Conservation (phyloP, 495 filamentous ascomycete species). For the Neurospora cerealis region DNA sequence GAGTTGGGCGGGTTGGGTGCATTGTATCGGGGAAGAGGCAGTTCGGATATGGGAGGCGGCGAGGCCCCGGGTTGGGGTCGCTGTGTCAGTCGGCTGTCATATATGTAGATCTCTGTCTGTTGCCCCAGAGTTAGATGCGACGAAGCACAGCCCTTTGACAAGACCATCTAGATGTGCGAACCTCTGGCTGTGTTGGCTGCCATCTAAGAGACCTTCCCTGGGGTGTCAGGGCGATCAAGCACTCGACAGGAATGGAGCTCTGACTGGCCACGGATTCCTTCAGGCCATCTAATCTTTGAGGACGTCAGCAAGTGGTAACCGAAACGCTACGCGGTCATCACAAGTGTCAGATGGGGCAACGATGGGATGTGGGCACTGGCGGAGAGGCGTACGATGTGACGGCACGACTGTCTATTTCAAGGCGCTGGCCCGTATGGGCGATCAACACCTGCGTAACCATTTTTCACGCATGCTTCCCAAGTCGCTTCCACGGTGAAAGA, state of each 20-base stretch:
- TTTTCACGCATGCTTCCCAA: slow-evolving; percentile 24
- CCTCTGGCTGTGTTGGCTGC: slow-evolving; percentile 67
- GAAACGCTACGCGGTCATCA: slow-evolving; percentile 1
- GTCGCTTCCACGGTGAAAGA: neutral
- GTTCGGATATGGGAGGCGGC: slow-evolving; percentile 33
- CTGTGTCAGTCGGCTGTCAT: slow-evolving; percentile 60
- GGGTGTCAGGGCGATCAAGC: slow-evolving; percentile 76
- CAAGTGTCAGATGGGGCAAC: neutral
- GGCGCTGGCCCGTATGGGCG: slow-evolving; percentile 79
- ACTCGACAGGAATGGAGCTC: slow-evolving; percentile 53
- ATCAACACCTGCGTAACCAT: slow-evolving; percentile 72
- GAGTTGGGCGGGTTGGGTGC: slow-evolving; percentile 58
- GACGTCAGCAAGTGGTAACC: neutral
- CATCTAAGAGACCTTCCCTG: slow-evolving; percentile 70
- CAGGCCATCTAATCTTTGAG: slow-evolving; percentile 43
- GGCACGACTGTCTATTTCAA: slow-evolving; percentile 58
- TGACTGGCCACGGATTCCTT: slow-evolving; percentile 62
- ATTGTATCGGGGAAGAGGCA: slow-evolving; percentile 48
- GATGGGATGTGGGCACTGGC: neutral
- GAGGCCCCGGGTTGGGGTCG: slow-evolving; percentile 29
- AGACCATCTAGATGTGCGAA: slow-evolving; percentile 25
- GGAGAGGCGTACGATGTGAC: slow-evolving; percentile 53
- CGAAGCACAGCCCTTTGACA: neutral
- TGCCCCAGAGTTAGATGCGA: slow-evolving; percentile 3
- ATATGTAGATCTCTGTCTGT: slow-evolving; percentile 80